phyloP scores from a whole-genome alignment of 2,329 filamentous ascomycete genomes.

The Stemphylium beticola region DNA sequence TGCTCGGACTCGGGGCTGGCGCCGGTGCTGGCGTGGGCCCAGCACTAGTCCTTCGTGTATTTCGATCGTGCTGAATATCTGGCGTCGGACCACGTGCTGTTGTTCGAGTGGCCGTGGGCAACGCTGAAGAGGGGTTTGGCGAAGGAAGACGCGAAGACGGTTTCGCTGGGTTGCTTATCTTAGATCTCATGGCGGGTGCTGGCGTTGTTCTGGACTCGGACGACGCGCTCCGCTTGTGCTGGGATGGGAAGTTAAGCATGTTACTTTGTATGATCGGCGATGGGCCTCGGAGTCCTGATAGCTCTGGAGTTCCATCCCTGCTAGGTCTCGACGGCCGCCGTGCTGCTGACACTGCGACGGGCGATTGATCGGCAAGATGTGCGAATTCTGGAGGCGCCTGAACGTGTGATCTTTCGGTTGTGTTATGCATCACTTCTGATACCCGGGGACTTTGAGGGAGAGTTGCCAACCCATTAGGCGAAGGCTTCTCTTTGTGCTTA shows the following conservation, averaged over 20 bases:
- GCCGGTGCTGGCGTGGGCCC: constrained; percentile 53
- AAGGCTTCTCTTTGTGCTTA: constrained; percentile 51
- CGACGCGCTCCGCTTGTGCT: constrained; percentile 60
- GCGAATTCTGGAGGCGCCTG: constrained; percentile 49
- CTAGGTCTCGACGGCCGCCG: constrained; percentile 55
- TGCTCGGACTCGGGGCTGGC: constrained; percentile 57
- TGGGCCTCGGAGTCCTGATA: constrained; percentile 53
- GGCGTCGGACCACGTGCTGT: constrained; percentile 44
- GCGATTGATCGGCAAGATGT: constrained; percentile 68
- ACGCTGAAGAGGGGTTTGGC: constrained; percentile 44
- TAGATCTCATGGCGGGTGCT: constrained; percentile 22
- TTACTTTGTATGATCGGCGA: constrained; percentile 65
- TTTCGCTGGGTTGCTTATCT: constrained; percentile 37
- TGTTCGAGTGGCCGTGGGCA: constrained; percentile 31
- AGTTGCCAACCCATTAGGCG: constrained; percentile 31
- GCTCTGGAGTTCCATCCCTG: constrained; percentile 53
- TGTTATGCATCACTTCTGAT: constrained; percentile 6
- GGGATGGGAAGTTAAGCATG: constrained; percentile 55
- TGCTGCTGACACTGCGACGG: constrained; percentile 54
- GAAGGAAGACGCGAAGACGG: constrained; percentile 48
- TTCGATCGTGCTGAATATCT: constrained; percentile 49
- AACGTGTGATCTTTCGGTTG: constrained; percentile 18
- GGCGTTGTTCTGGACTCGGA: constrained; percentile 48
- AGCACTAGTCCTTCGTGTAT: constrained; percentile 41
- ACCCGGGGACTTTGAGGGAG: constrained; percentile 62